Percentiles rank a stretch among this genome's conserved stretches.
phyloP scores from a whole-genome alignment of 2,329 filamentous ascomycete genomes.

The Talaromyces sp. region DNA sequence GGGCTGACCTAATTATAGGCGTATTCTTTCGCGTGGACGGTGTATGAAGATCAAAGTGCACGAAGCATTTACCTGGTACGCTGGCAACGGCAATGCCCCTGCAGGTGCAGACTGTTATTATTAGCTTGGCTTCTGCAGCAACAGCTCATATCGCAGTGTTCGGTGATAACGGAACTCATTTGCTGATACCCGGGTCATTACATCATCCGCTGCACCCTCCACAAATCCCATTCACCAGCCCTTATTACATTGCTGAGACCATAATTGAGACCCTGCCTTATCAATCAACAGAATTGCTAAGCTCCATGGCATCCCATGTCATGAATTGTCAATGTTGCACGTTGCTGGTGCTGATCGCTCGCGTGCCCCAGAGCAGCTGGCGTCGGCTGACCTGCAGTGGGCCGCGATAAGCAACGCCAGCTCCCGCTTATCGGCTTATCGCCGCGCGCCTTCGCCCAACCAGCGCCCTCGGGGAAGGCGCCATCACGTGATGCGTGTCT shows the following conservation, averaged over 20 bases:
- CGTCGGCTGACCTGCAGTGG: not conserved
- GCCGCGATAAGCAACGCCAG: not conserved
- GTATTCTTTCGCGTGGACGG: not conserved
- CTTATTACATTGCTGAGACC: not conserved
- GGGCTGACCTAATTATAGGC: not conserved
- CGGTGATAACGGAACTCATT: not conserved
- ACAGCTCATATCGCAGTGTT: too few species aligned
- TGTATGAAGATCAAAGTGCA: not conserved
- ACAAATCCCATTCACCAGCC: not conserved
- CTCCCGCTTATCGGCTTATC: not conserved
- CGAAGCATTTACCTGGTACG: not conserved
- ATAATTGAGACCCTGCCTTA: not conserved
- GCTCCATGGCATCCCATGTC: too few species aligned
- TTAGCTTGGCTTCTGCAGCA: not conserved
- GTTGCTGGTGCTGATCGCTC: not conserved
- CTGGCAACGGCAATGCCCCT: not conserved
- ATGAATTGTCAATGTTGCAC: too few species aligned
- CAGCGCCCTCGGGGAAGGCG: not conserved
- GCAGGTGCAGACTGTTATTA: not conserved
- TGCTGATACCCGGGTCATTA: not conserved
- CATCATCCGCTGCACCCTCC: not conserved
- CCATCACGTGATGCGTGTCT: not conserved
- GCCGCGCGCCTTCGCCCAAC: not conserved
- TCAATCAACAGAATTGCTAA: too few species aligned
- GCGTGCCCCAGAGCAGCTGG: not conserved